These are phyloP conservation scores for Chamaecyparis obtusa DNA, from an alignment of 75 land plant genomes.

Conservation along the genomic window DNA sequence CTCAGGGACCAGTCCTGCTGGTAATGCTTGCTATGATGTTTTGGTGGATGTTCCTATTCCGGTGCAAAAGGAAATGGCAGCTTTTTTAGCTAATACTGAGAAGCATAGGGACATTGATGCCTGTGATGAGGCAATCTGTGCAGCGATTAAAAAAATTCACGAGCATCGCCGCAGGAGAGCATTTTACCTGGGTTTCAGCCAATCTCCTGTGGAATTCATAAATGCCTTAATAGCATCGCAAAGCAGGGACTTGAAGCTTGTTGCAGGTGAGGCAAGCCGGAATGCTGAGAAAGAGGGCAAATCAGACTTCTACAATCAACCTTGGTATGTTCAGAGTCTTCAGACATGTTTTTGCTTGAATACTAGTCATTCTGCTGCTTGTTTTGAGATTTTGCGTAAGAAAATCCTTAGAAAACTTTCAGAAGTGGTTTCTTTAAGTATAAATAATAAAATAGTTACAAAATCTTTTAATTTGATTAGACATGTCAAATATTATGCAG, in stretches of 20 bases:
- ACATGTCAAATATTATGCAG: not conserved
- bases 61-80: conserved; percentile 82
- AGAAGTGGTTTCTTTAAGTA: not conserved
- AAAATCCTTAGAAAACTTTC: not conserved
- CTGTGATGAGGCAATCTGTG: conserved; percentile 86
- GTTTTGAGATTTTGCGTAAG: not conserved
- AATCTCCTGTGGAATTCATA: conserved; percentile 96
- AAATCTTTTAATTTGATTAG: not conserved
- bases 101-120: conserved; percentile 87
- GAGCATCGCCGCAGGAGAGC: conserved; percentile 96
- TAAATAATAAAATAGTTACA: not conserved
- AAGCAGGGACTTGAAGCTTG: conserved; percentile 88
- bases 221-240: conserved; percentile 94
- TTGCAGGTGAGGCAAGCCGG: conserved; percentile 80
- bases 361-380: not conserved
- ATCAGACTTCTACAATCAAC: conserved; percentile 93
- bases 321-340: conserved; percentile 65
- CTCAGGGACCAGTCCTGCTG: conserved; percentile 75
- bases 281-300: conserved; percentile 88
- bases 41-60: conserved; percentile 93
- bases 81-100: conserved; percentile 81
- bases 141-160: conserved; percentile 83
- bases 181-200: conserved; percentile 96
- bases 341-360: not conserved
- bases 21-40: conserved; percentile 93